Base-by-base conservation (phyloP, 2,329 filamentous ascomycete species). In the Rhynchosporium secalis region DNA sequence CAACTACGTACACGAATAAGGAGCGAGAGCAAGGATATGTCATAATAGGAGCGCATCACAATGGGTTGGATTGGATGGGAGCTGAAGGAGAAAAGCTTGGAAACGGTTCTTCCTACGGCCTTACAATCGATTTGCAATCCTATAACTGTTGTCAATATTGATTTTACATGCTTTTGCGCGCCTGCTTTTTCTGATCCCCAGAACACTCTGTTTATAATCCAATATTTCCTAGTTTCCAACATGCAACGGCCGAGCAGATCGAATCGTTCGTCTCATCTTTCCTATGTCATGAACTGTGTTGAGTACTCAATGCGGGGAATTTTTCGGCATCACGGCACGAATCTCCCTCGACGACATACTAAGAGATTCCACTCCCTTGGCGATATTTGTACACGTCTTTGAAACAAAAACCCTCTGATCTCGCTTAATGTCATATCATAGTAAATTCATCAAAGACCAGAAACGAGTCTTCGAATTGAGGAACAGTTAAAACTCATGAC, bases 171-270 rank as follows among this genome's bases (percentile, higher is more conserved):
- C 31, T 15, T 61, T 15, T 52, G 36, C 20, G 20, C 20, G 20
- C 20, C 20, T 8, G 12, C 9, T 45, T 40, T 40, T 33, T n/a
- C 10, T 28, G 9, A 20, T 46, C 33, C 33, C 36, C 43, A 43
- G 56, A 49, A 20, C 56, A 55, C 38, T 40, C 60, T 46, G 51
- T 33, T 31, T n/a, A 49, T 59, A 59, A 62, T 62, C 41, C 49
- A 56, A 56, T 43, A 15, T 45, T 52, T 57, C 45, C 49, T 38
- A 38, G 20, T 12, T 8, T 41, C 43, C 41, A 33, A 46, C 9
- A 3, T 45, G 26, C n/a, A 56, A 33, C 12, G 26, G 7, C 8
- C 36, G 10, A 46, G 4, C 20, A 43, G 9, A 4, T 28, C 20
- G 38, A 26, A 36, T 49, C 6, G 45, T 41, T 41, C 31, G 41